Evolutionary conservation across 192 early-diverging fungal species (phyloP), one percentile per base, ranked within the genome.

Genomic region (Spizellomyces punctatus): DNA sequence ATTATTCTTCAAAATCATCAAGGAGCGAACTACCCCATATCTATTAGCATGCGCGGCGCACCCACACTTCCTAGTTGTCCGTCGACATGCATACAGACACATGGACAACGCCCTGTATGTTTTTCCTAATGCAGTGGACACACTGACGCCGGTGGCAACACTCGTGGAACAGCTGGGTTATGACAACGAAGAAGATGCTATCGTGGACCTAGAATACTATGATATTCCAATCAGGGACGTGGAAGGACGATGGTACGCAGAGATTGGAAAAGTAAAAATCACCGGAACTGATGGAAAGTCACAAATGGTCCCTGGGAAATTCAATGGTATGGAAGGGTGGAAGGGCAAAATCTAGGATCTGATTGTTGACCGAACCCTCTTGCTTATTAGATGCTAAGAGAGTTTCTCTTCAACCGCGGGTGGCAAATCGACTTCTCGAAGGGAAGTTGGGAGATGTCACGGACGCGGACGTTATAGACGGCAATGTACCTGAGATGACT

Each of bases 41-140:
- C 71, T 96, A 47, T 80, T 95, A 72, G 92, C 91, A 0, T 95
- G 94, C 57, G 71, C 94, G 22, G 66, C 91, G 50, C 91, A 98
- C 74, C 74, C 85, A 43, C 86, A 90, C 45, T 94, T 98, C 74
- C 77, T 78, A 0, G 81, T 82, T 47, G 84, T 98, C 36, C 90
- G 95, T 41, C 82, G 88, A 45, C 86, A 87, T 6, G 93, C 89
- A 8, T 76, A 94, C 8, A 84, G 86, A 72, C 88, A 90, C 1
- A 89, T 96, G 88, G 71, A 83, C 45, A 57, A 46, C 48, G 64
- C 69, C 16, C 87, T 91, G 74, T 78, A 81, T 36, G 81, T 86
- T 1, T 89, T 90, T 58, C 78, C 83, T 0, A 74, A 81, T 46
- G 78, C 82, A 56, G 52, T 62, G 14, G 78, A 77, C 59, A 81